Evolutionary conservation across 2,329 filamentous ascomycete genomes (phyloP).

Genomic region (Chaetomium strumarium): DNA sequence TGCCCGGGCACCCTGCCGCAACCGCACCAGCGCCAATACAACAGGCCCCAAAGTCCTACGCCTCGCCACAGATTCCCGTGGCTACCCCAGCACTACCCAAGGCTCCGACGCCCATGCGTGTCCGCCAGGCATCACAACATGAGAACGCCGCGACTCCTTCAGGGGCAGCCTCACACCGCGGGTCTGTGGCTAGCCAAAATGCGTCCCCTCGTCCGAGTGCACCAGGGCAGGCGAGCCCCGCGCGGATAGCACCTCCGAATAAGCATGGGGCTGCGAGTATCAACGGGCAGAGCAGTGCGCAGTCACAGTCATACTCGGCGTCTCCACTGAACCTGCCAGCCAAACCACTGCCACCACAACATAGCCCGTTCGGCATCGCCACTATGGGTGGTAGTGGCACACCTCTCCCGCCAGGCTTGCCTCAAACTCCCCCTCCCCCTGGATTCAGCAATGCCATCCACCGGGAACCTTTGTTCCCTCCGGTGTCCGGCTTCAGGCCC

Average conservation of each 20-base stretch:
- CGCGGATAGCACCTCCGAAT: conserved; percentile 55
- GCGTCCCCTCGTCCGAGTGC: conserved; percentile 56
- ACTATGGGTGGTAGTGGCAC: conserved; percentile 46
- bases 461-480: conserved; percentile 44
- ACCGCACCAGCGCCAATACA: conserved; percentile 51
- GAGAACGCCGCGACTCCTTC: conserved; percentile 64
- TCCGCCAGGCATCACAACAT: conserved; percentile 74
- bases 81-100: conserved; percentile 80
- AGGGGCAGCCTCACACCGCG: conserved; percentile 57
- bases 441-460: conserved; percentile 55
- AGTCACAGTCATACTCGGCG: conserved; percentile 44
- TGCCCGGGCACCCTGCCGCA: conserved; percentile 32
- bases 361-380: conserved; percentile 49
- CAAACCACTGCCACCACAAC: conserved; percentile 38
- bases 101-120: conserved; percentile 70
- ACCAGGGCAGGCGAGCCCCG: conserved; percentile 60
- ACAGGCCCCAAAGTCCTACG: conserved; percentile 54
- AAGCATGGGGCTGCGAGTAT: conserved; percentile 48
- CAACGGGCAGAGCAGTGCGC: conserved; percentile 24
- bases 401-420: conserved; percentile 42
- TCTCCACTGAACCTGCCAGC: conserved; percentile 56
- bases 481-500: conserved; percentile 39
- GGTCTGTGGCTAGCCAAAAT: conserved; percentile 48
- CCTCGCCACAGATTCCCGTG: conserved; percentile 73
- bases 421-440: conserved; percentile 38